These are phyloP conservation scores for Naematelia encephala DNA, from an alignment of 768 basidiomycete species.

Conservation along the genomic window DNA sequence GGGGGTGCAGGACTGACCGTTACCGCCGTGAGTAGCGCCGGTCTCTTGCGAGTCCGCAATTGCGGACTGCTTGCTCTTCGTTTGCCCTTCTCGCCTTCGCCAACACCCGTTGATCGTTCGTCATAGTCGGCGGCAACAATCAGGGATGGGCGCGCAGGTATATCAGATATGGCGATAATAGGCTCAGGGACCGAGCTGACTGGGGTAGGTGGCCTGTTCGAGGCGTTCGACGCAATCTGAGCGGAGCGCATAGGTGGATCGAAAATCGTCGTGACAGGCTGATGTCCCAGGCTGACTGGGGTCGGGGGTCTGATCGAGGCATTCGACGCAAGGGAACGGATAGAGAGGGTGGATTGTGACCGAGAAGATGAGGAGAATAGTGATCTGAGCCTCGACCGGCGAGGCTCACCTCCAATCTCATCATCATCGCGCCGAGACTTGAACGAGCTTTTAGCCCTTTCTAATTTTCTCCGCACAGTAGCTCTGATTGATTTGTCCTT, in stretches of 20 bases:
- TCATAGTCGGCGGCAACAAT: neutral
- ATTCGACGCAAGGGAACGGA: neutral
- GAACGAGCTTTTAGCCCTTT: conserved; percentile 19
- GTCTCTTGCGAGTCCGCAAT: neutral
- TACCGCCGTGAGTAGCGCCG: neutral
- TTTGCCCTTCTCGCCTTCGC: neutral
- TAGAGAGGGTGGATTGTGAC: conserved; percentile 1
- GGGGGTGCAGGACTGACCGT: neutral
- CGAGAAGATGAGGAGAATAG: conserved; percentile 7
- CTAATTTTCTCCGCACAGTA: conserved; percentile 16
- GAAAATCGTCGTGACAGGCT: neutral
- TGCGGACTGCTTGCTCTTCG: neutral
- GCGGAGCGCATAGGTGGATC: neutral
- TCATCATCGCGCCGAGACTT: conserved; percentile 4
- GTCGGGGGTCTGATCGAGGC: neutral
- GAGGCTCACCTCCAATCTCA: neutral
- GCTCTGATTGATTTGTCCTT: conserved; percentile 8
- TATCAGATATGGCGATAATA: too few species aligned
- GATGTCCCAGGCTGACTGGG: neutral
- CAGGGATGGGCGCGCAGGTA: too few species aligned
- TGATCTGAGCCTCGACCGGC: conserved; percentile 2
- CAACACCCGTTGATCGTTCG: neutral
- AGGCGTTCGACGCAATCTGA: neutral
- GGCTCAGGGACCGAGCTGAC: too few species aligned
- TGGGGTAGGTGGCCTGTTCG: too few species aligned